Evolutionary conservation across 345 rosid genomes (phyloP), one percentile per base, ranked within the genome.

Genomic region (Populus deltoides): DNA sequence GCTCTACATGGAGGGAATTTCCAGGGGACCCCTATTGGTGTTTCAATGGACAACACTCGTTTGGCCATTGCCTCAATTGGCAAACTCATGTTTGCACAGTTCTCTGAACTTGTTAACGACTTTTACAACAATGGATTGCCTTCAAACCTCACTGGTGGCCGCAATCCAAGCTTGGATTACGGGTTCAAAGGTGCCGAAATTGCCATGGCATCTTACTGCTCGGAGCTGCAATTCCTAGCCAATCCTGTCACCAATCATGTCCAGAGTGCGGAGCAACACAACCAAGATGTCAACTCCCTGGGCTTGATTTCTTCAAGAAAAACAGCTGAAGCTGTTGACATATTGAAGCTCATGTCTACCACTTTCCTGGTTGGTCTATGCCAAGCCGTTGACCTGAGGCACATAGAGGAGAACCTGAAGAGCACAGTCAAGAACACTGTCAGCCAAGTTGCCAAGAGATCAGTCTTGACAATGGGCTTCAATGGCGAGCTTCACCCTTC

Each of bases 181-280:
- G 85, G 85, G 33, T 82, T 78, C 74, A 82, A 82, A 72, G 85
- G 85, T 20, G 79, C 85, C 43, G 85, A 82, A 75, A 79, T 82
- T n/a, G 85, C 85, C 43, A 82, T 82, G 85, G 85, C 85, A 33
- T 82, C 85, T 13, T 82, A 82, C 67, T 82, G 85, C 74, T 82
- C 85, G 1, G 85, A 82, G 74, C 82, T 82, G 69, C 85, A 82
- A 16, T 82, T 55, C 65, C 85, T 82, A 43, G 85, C 79, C 10
- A 82, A 82, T 55, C 82, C 85, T 20, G 85, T 82, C 51, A 79
- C 85, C 10, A 82, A 66, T 31, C 85, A 82, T 72, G 85, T 82
- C 8, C 82, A 82, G 33, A 82, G 85, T n/a, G 85, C 85, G 5
- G 85, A 82, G 43, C 85, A 82, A 35, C 85, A 82, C 62, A 82